These are phyloP conservation scores for Annulohypoxylon bovei DNA, from an alignment of 495 filamentous ascomycete species.

Conservation along the genomic window DNA sequence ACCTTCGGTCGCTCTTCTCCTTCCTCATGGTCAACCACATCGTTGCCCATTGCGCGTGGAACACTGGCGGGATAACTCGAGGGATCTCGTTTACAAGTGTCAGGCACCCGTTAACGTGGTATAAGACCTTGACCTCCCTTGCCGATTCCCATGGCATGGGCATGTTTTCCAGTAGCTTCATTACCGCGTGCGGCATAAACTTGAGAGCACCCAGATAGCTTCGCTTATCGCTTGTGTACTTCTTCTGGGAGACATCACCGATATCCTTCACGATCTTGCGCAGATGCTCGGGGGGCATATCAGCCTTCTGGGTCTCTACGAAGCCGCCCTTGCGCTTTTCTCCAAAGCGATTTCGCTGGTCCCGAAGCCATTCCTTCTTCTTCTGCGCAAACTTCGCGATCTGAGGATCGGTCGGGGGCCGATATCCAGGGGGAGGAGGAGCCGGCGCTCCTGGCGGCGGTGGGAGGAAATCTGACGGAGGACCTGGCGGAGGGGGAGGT, in stretches of 20 bases:
- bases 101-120: slow-evolving; percentile 97
- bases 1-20: slow-evolving; percentile 94
- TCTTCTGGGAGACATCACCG: slow-evolving; percentile 99
- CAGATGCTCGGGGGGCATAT: slow-evolving; percentile 98
- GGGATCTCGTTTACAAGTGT: slow-evolving; percentile 98
- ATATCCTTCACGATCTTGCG: slow-evolving; percentile 99
- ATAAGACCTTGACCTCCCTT: slow-evolving; percentile 95
- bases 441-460: slow-evolving; percentile 71
- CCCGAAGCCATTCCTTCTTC: slow-evolving; percentile 98
- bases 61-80: slow-evolving; percentile 96
- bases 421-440: slow-evolving; percentile 89
- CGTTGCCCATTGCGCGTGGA: slow-evolving; percentile 98
- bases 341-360: slow-evolving; percentile 90
- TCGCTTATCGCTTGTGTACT: slow-evolving; percentile 98
- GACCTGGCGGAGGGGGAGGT: slow-evolving; percentile 83
- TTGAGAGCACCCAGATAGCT: slow-evolving; percentile 97
- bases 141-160: slow-evolving; percentile 99
- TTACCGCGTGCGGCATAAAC: slow-evolving; percentile 99
- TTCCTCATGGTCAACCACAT: slow-evolving; percentile 99
- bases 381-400: slow-evolving; percentile 96
- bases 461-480: slow-evolving; percentile 74
- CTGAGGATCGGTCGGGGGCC: slow-evolving; percentile 83
- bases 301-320: slow-evolving; percentile 96
- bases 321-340: slow-evolving; percentile 97
- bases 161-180: slow-evolving; percentile 99